phyloP scores from a whole-genome alignment of 2,329 filamentous ascomycete species.

The Beauveria australis region DNA sequence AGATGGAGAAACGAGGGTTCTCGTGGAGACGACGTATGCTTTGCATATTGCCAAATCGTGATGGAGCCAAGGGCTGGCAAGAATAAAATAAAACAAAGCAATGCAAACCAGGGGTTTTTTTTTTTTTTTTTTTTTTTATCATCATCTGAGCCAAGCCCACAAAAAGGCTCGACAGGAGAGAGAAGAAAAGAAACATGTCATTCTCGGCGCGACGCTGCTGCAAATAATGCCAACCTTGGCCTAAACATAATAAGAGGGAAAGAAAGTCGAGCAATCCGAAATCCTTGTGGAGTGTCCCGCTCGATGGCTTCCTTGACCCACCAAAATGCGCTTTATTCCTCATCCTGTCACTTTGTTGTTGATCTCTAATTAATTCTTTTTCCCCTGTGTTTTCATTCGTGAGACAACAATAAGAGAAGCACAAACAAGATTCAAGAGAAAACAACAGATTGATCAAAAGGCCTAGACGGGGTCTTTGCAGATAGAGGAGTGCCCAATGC shows the following conservation, averaged over 20 bases:
- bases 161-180: background rate
- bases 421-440: background rate
- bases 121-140: background rate
- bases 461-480: conserved; percentile 7
- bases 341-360: no score
- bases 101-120: no score
- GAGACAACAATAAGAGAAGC: background rate
- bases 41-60: background rate
- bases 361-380: no score
- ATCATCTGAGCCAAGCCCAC: background rate
- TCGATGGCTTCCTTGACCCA: background rate
- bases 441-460: background rate
- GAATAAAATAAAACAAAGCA: no score
- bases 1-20: background rate
- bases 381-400: background rate
- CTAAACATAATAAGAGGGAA: background rate
- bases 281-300: background rate
- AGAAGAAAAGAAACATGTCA: conserved; percentile 1
- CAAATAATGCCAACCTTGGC: background rate
- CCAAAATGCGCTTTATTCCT: no score
- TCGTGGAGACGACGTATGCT: background rate
- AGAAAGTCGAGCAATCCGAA: background rate
- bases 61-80: background rate
- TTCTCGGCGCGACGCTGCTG: background rate
- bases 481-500: background rate